A percentile compares a stretch with the other conserved stretches of the same genome.
These are phyloP conservation scores for Ogataea allantospora DNA, from an alignment of 805 yeast genomes.

Conservation along the genomic window DNA sequence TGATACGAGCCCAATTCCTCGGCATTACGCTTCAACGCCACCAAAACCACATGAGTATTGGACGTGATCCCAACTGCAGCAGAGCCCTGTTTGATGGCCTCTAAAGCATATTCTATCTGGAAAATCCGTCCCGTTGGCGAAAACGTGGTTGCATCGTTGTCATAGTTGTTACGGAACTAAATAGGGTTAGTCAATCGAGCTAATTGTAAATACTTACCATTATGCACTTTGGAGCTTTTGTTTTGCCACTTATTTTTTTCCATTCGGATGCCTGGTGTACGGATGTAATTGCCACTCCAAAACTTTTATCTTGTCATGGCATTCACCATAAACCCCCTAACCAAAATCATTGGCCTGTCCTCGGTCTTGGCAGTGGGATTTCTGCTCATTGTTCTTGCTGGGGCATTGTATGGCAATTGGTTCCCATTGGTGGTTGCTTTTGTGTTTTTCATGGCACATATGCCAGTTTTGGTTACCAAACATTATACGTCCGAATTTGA, in stretches of 20 bases:
- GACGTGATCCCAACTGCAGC: slow-evolving; percentile 95
- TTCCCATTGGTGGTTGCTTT: slow-evolving; percentile 73
- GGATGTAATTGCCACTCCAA: slow-evolving; percentile 1
- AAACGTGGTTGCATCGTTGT: slow-evolving; percentile 96
- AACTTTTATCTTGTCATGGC: slow-evolving; percentile 17
- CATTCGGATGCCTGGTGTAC: slow-evolving; percentile 4
- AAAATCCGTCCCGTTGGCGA: slow-evolving; percentile 93
- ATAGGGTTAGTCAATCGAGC: slow-evolving; percentile 5
- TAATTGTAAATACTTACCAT: slow-evolving; percentile 8
- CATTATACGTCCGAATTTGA: slow-evolving; percentile 42
- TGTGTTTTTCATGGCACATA: slow-evolving; percentile 65
- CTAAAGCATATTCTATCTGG: slow-evolving; percentile 87
- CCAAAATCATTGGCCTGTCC: slow-evolving; percentile 73
- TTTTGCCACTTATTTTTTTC: slow-evolving; percentile 19
- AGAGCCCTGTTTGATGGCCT: slow-evolving; percentile 96
- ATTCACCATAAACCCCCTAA: slow-evolving; percentile 54
- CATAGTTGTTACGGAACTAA: slow-evolving; percentile 95
- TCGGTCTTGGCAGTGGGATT: slow-evolving; percentile 86
- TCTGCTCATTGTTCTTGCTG: slow-evolving; percentile 80
- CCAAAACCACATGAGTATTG: slow-evolving; percentile 82
- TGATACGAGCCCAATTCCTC: slow-evolving; percentile 98
- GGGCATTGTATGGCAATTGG: slow-evolving; percentile 89
- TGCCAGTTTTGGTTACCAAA: slow-evolving; percentile 63
- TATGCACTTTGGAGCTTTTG: slow-evolving; percentile 2
- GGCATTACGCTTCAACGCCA: slow-evolving; percentile 92